phyloP scores from a whole-genome alignment of 192 early-diverging fungal species.

The Rhizophagus clarus region DNA sequence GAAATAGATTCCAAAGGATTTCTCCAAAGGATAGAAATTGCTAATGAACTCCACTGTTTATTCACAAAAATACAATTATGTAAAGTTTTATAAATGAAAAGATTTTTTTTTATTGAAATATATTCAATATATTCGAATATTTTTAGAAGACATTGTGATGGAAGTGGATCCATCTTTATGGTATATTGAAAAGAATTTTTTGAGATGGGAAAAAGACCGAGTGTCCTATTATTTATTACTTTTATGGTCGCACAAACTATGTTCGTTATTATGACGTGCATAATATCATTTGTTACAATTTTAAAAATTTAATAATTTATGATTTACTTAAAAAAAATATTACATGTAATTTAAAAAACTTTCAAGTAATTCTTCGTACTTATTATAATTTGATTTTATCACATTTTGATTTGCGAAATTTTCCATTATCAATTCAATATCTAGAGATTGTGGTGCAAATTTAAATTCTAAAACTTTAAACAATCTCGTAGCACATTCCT shows the following conservation, averaged over 20 bases:
- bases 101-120: not conserved
- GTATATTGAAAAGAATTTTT: not conserved
- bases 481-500: not conserved
- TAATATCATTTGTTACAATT: too few relatives aligned
- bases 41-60: not conserved
- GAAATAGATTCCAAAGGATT: not conserved
- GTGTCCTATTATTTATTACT: too few relatives aligned
- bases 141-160: not conserved
- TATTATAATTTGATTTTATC: not conserved
- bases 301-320: too few relatives aligned
- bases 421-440: not conserved
- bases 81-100: not conserved
- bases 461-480: not conserved
- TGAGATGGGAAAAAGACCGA: too few relatives aligned
- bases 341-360: not conserved
- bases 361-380: not conserved
- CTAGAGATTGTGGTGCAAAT: not conserved
- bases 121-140: not conserved
- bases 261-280: too few relatives aligned
- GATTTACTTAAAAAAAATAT: too few relatives aligned
- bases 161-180: not conserved
- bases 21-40: not conserved
- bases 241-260: too few relatives aligned
- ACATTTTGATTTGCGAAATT: not conserved
- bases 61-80: not conserved